Evolutionary conservation across 2,329 filamentous ascomycete species (phyloP).

Genomic region (Chalara sp.): DNA sequence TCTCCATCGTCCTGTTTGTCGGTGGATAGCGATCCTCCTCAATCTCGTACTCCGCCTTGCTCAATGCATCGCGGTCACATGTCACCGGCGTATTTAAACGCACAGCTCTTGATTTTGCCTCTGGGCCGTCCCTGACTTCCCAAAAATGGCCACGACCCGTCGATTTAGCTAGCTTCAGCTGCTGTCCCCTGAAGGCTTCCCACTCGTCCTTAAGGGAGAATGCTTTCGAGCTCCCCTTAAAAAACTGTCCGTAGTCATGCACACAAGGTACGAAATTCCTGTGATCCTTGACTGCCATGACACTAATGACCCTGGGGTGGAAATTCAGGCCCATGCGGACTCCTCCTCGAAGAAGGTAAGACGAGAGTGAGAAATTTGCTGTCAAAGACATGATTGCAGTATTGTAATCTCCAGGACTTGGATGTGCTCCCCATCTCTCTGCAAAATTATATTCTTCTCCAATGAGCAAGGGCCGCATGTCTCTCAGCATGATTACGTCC

Average conservation of each 20-base stretch:
- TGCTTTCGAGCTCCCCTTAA: constrained; percentile 37
- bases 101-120: constrained; percentile 12
- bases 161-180: constrained; percentile 28
- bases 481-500: constrained; percentile 47
- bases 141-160: constrained; percentile 17
- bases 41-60: constrained; percentile 37
- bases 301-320: constrained; percentile 46
- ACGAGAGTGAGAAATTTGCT: constrained; percentile 47
- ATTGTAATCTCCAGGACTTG: constrained; percentile 47
- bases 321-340: constrained; percentile 52
- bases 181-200: constrained; percentile 42
- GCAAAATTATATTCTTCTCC: constrained; percentile 44
- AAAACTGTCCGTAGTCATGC: constrained; percentile 44
- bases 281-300: constrained; percentile 49
- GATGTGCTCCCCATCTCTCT: constrained; percentile 47
- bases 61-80: constrained; percentile 19
- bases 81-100: constrained; percentile 5
- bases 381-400: constrained; percentile 49
- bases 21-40: constrained; percentile 45
- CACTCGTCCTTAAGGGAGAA: constrained; percentile 42
- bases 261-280: constrained; percentile 46
- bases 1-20: constrained; percentile 47
- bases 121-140: constrained; percentile 17
- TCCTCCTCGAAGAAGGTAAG: constrained; percentile 46
- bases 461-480: constrained; percentile 46